Percentiles rank a stretch among this genome's conserved stretches.
Conservation (phyloP, 2,329 filamentous ascomycete species). For the Corynespora cassiicola region DNA sequence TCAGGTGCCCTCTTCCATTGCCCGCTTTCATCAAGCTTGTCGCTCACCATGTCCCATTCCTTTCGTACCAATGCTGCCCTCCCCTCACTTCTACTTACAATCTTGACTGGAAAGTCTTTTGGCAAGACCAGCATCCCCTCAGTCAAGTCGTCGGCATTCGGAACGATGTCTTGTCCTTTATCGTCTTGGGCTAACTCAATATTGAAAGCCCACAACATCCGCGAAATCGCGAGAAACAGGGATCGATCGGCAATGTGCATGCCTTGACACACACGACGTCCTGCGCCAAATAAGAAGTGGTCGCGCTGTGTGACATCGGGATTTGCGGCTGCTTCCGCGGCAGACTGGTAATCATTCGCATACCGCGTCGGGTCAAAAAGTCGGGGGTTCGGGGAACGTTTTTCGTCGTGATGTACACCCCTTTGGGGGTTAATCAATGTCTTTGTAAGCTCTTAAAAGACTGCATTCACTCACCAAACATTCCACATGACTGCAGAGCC, state of each 20-base stretch:
- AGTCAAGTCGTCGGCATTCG: conserved; percentile 19
- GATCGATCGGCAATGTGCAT: conserved; percentile 39
- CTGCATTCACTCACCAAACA: conserved; percentile 32
- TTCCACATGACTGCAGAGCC: conserved; percentile 39
- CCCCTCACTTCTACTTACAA: conserved; percentile 17
- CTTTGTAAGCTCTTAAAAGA: not conserved
- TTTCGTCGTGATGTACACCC: conserved; percentile 18
- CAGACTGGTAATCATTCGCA: conserved; percentile 16
- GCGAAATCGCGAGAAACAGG: conserved; percentile 32
- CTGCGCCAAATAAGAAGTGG: conserved; percentile 45
- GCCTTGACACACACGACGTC: conserved; percentile 44
- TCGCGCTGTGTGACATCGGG: conserved; percentile 27
- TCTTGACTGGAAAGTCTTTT: conserved; percentile 20
- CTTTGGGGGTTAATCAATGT: not conserved
- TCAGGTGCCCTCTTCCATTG: conserved; percentile 29
- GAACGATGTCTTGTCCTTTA: conserved; percentile 13
- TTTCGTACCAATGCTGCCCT: conserved; percentile 12
- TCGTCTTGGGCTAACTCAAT: conserved; percentile 8
- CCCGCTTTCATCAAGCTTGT: conserved; percentile 17
- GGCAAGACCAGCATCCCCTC: conserved; percentile 25
- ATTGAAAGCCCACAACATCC: conserved; percentile 41
- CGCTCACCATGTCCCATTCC: conserved; percentile 25
- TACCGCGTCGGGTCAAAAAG: conserved; percentile 27
- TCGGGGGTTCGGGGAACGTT: conserved; percentile 18
- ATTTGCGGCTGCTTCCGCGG: conserved; percentile 15